Percentiles rank a stretch among this genome's conserved stretches.
phyloP scores from a whole-genome alignment of 495 filamentous ascomycete genomes.

The Chaetomium cochliodes region DNA sequence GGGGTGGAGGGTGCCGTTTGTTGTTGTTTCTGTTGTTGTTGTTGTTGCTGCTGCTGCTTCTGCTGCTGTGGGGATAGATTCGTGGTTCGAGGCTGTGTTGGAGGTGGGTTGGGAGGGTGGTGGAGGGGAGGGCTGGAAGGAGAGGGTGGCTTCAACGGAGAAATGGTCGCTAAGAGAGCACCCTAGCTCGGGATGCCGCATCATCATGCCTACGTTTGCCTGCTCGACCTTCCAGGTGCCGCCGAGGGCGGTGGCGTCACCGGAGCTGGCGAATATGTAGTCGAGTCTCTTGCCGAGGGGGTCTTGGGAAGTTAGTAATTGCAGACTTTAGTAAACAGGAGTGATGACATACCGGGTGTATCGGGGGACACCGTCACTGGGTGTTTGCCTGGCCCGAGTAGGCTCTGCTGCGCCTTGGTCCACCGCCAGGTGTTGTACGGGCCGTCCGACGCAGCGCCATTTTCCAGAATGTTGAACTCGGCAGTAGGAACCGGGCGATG shows the following conservation, averaged over 20 bases:
- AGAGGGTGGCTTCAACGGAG: constrained; percentile 69
- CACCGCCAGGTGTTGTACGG: constrained; percentile 92
- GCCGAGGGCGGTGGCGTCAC: constrained; percentile 29
- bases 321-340: neutral
- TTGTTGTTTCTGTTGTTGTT: constrained; percentile 17
- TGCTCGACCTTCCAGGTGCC: constrained; percentile 65
- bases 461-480: constrained; percentile 69
- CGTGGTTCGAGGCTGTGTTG: constrained; percentile 21
- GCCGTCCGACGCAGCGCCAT: constrained; percentile 86
- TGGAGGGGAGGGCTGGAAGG: constrained; percentile 36
- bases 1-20: constrained; percentile 62
- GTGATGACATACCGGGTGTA: constrained; percentile 32
- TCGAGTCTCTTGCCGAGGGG: constrained; percentile 82
- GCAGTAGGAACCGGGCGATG: constrained; percentile 62
- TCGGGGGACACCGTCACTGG: constrained; percentile 55
- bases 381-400: constrained; percentile 50
- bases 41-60: constrained; percentile 20
- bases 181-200: constrained; percentile 73
- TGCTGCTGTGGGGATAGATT: constrained; percentile 20
- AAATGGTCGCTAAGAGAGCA: constrained; percentile 95
- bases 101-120: constrained; percentile 1
- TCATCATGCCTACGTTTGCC: constrained; percentile 74
- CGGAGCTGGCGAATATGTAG: constrained; percentile 71
- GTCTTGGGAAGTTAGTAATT: constrained; percentile 44
- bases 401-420: constrained; percentile 60